Evolutionary conservation across 2,329 filamentous ascomycete genomes (phyloP), one percentile per base, ranked within the genome.

Genomic region (Geosmithia morbida): DNA sequence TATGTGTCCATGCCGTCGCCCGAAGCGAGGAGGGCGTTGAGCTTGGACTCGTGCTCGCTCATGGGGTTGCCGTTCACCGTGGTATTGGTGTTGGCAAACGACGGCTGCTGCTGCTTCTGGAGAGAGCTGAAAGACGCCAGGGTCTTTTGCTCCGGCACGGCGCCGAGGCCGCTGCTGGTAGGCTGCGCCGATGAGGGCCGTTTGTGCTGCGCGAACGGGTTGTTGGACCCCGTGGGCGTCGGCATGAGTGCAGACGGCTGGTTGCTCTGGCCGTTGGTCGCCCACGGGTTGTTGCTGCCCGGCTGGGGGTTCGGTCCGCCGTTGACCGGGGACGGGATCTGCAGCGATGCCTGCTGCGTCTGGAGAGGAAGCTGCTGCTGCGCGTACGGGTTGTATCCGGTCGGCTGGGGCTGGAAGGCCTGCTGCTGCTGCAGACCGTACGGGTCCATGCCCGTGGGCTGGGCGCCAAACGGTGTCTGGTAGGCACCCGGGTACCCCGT

Each of bases 1-100:
- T 94, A 98, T 0, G 92, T 98, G 61, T 98, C 92, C 71, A 94
- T 85, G 20, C 92, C 92, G 49, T 98, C 92, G 53, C 92, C 89
- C 20, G 76, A 80, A 2, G 88, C 77, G 43, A 98, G 78, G 33
- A 98, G 78, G 1, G 85, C 77, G 61, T 97, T 97, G 54, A 98
- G 83, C 58, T 79, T 84, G 19, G 83, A 80, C 59, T 81, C 75
- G 62, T 81, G 80, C 59, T 79, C 76, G 56, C 65, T 78, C 53
- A 79, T 57, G 33, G 51, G 57, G 22, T 44, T 45, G 19, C 16
- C 44, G 33, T 44, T 45, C 6, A 44, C 10, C 16, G 46, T 26
- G 19, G 30, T 20, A 17, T 17, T 44, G 19, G 46, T 43, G 33
- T 19, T 19, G 10, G 65, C n/a, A 19, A 63, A 56, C n/a, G 49